These are phyloP conservation scores for Fraxinus dipetala DNA, from an alignment of 305 asterid genomes.

Conservation along the genomic window DNA sequence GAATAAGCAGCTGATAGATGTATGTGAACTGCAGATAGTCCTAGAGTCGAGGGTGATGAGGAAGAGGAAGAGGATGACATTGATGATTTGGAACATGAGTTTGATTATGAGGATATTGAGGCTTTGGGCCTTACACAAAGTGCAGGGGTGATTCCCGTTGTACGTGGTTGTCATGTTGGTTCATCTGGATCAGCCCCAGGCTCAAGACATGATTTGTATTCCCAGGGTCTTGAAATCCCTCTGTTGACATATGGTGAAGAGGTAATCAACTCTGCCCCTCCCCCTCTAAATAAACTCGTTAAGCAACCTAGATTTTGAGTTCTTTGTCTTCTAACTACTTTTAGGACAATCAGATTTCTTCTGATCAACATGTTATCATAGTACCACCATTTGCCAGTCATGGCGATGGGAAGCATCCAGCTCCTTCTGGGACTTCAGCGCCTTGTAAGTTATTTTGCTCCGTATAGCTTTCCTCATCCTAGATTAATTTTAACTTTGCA, in stretches of 20 bases:
- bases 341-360: constrained; percentile 48
- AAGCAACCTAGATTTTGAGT: not conserved
- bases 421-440: constrained; percentile 37
- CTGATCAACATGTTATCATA: constrained; percentile 61
- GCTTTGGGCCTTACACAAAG: constrained; percentile 26
- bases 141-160: constrained; percentile 30
- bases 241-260: constrained; percentile 76
- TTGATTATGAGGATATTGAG: constrained; percentile 49
- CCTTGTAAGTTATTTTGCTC: constrained; percentile 44
- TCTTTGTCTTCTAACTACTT: constrained; percentile 20
- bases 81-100: constrained; percentile 82
- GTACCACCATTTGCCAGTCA: constrained; percentile 48
- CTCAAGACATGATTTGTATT: not conserved
- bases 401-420: constrained; percentile 36
- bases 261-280: constrained; percentile 34
- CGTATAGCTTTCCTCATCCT: constrained; percentile 4
- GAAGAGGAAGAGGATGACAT: constrained; percentile 82
- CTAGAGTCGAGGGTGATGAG: constrained; percentile 91
- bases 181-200: constrained; percentile 23
- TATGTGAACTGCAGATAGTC: constrained; percentile 50
- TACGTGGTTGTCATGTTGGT: constrained; percentile 35
- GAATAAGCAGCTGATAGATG: constrained; percentile 12
- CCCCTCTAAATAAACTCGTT: not conserved
- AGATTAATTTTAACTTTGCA: not conserved
- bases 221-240: constrained; percentile 47